phyloP scores from a whole-genome alignment of 176 grass and related monocot genomes.

The Hordeum vulgare region MorexV3_pseudomolecules_assembly NC_058522.1:563095345-563095844 shows the following conservation, averaged over 20 bases:
- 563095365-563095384: neutral
- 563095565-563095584: neutral
- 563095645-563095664: neutral
- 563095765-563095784: too few relatives aligned
- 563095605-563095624: neutral
- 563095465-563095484: constrained; percentile 7
- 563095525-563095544: constrained; percentile 15
- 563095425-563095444: neutral
- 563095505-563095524: neutral
- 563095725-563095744: neutral
- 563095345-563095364: neutral
- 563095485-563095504: constrained; percentile 12
- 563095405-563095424: neutral
- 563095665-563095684: too few relatives aligned
- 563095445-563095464: too few relatives aligned
- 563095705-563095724: neutral
- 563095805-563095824: neutral
- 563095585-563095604: neutral
- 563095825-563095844: constrained; percentile 3
- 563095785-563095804: neutral
- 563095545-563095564: too few relatives aligned
- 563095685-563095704: neutral
- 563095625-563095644: neutral
- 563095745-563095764: too few relatives aligned
- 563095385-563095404: constrained; percentile 14